phyloP scores from a whole-genome alignment of 805 yeast species.

The Kuraishia hungarica region DNA sequence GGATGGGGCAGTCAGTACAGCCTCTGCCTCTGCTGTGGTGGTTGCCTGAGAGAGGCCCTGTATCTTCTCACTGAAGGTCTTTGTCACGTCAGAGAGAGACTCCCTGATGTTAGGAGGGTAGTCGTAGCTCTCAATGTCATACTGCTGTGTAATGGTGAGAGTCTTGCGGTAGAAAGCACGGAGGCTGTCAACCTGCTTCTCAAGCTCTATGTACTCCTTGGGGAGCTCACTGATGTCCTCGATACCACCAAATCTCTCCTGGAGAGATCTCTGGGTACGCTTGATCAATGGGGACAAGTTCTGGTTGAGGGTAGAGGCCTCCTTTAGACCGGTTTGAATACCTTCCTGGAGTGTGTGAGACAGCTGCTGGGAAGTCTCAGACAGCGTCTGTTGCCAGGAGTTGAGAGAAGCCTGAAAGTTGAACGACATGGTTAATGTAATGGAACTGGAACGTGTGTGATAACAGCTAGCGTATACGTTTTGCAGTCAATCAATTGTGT shows the following conservation, averaged over 20 bases:
- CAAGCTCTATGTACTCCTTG: slow-evolving; percentile 60
- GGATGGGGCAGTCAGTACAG: slow-evolving; percentile 30
- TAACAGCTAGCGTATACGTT: background rate
- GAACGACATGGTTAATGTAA: slow-evolving; percentile 16
- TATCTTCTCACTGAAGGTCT: slow-evolving; percentile 45
- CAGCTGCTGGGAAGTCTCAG: slow-evolving; percentile 25
- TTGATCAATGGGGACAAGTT: slow-evolving; percentile 45
- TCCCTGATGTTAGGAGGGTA: slow-evolving; percentile 76
- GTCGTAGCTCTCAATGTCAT: slow-evolving; percentile 69
- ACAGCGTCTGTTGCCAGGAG: slow-evolving; percentile 19
- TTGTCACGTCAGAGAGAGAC: slow-evolving; percentile 53
- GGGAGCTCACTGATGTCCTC: slow-evolving; percentile 71
- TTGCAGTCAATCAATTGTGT: background rate
- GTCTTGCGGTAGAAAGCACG: slow-evolving; percentile 49
- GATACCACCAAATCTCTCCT: slow-evolving; percentile 54
- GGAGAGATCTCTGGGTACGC: slow-evolving; percentile 50
- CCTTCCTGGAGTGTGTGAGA: slow-evolving; percentile 22
- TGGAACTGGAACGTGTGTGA: background rate
- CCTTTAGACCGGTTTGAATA: slow-evolving; percentile 21
- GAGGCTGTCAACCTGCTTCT: slow-evolving; percentile 56
- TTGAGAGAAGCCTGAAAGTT: slow-evolving; percentile 22
- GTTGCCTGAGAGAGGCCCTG: slow-evolving; percentile 54
- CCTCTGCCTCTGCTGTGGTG: slow-evolving; percentile 60
- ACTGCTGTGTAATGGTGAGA: slow-evolving; percentile 48
- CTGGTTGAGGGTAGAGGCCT: slow-evolving; percentile 23